Percentiles rank a stretch among this genome's conserved stretches.
phyloP scores from a whole-genome alignment of 305 asterid genomes.

The Rubia occidens region DNA sequence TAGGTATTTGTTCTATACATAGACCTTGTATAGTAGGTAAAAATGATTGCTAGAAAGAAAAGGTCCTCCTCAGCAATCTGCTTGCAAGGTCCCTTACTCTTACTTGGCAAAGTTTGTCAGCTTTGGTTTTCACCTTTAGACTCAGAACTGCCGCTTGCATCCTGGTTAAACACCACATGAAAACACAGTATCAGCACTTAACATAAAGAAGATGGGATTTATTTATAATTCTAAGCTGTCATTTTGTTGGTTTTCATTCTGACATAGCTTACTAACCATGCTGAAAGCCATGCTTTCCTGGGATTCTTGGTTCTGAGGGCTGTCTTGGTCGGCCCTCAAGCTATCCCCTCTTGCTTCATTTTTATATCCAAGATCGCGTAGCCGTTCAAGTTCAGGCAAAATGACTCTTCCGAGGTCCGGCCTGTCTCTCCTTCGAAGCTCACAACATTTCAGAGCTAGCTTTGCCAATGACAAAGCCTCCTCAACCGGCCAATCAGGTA shows the following conservation, averaged over 20 bases:
- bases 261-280: slow-evolving; percentile 13
- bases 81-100: neutral
- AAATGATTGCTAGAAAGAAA: neutral
- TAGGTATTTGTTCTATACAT: neutral
- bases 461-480: slow-evolving; percentile 54
- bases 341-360: slow-evolving; percentile 19
- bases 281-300: slow-evolving; percentile 24
- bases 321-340: slow-evolving; percentile 16
- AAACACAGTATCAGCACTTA: neutral
- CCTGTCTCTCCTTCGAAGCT: slow-evolving; percentile 65
- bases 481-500: slow-evolving; percentile 62
- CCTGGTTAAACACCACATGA: slow-evolving; percentile 15
- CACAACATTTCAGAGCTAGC: slow-evolving; percentile 59
- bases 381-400: slow-evolving; percentile 53
- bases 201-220: slow-evolving; percentile 3
- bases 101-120: slow-evolving; percentile 2
- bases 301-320: slow-evolving; percentile 21
- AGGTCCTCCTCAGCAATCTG: neutral
- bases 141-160: slow-evolving; percentile 10
- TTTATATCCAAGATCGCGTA: slow-evolving; percentile 39
- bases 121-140: neutral
- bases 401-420: slow-evolving; percentile 63
- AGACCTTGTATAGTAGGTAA: neutral
- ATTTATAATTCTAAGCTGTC: neutral
- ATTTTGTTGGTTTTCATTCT: neutral